Evolutionary conservation across 2,329 filamentous ascomycete genomes (phyloP), one percentile per base, ranked within the genome.

Genomic region (Venturia oleaginea): DNA sequence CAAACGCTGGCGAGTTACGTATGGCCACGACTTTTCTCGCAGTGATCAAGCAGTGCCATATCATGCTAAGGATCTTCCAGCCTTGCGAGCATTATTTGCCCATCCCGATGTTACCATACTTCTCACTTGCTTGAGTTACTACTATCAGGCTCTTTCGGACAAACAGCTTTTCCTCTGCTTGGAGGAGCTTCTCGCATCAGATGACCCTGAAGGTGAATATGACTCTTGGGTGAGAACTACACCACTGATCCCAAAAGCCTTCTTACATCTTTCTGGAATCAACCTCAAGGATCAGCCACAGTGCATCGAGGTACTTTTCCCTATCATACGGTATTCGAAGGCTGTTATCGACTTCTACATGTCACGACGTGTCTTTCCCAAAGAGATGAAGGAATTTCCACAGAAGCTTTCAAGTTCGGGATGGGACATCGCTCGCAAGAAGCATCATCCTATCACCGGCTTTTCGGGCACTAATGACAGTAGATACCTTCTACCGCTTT

Each of bases 381-480:
- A 79, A 40, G 81, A 87, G 27, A 80, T 83, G 67, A 85, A 81
- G 27, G 83, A 89, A 65, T 91, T 89, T 60, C 81, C 82, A 0
- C 64, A 78, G 10, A 90, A 89, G 66, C 73, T 91, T n/a, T n/a
- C n/a, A 0, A 85, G 83, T 0, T 90, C 86, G 0, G 87, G 86
- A 0, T 90, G 87, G 87, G 86, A 91, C 66, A 74, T 90, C 22
- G 83, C 76, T 0, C 70, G 75, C 43, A 60, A 59, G 5, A 86
- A 81, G 63, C 7, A 22, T 0, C 74, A 83, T 24, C 77, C 80
- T 0, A 85, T 81, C 0, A 86, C 84, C 0, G 88, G 88, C 0
- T 91, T 91, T 69, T 89, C 85, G 63, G 87, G 88, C 0, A 91
- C 88, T 0, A 87, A 85, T 30, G 87, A 91, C 67, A 84, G 82